Conservation (phyloP, 2,329 filamentous ascomycete genomes). For the Pezicula rhizophila region DNA sequence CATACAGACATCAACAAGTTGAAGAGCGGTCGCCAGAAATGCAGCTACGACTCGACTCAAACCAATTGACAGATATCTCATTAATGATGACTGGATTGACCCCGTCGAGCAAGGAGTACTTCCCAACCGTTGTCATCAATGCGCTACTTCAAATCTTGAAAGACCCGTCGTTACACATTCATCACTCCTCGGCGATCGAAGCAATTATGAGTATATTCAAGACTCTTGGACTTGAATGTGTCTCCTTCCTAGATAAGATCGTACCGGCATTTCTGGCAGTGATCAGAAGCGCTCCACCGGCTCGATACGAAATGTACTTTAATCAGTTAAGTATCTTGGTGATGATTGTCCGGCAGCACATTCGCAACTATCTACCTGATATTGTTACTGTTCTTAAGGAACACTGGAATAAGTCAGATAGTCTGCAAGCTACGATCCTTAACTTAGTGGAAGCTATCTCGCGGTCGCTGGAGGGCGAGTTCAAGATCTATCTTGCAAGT, state of each 20-base stretch:
- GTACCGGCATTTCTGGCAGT: constrained; percentile 90
- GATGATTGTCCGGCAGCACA: constrained; percentile 92
- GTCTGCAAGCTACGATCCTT: constrained; percentile 85
- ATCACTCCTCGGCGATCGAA: constrained; percentile 91
- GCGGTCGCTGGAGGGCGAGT: constrained; percentile 89
- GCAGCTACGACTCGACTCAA: constrained; percentile 58
- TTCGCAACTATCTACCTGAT: constrained; percentile 79
- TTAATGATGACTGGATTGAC: constrained; percentile 97
- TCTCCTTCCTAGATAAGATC: constrained; percentile 88
- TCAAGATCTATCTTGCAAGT: constrained; percentile 89
- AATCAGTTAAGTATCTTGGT: constrained; percentile 92
- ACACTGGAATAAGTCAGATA: constrained; percentile 78
- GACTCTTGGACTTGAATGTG: constrained; percentile 90
- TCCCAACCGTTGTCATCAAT: constrained; percentile 95
- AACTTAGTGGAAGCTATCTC: constrained; percentile 91
- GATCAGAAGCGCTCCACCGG: constrained; percentile 72
- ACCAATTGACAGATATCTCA: constrained; percentile 81
- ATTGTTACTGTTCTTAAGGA: constrained; percentile 84
- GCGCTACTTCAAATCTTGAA: constrained; percentile 88
- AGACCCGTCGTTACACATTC: constrained; percentile 81
- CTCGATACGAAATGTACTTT: constrained; percentile 89
- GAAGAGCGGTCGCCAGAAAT: constrained; percentile 83
- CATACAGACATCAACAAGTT: constrained; percentile 93
- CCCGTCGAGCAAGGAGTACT: constrained; percentile 96
- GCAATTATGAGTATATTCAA: constrained; percentile 99